These are phyloP conservation scores for Phytopythium ostracodes DNA, from an alignment of 352 stramenopile genomes.

Conservation along the genomic window DNA sequence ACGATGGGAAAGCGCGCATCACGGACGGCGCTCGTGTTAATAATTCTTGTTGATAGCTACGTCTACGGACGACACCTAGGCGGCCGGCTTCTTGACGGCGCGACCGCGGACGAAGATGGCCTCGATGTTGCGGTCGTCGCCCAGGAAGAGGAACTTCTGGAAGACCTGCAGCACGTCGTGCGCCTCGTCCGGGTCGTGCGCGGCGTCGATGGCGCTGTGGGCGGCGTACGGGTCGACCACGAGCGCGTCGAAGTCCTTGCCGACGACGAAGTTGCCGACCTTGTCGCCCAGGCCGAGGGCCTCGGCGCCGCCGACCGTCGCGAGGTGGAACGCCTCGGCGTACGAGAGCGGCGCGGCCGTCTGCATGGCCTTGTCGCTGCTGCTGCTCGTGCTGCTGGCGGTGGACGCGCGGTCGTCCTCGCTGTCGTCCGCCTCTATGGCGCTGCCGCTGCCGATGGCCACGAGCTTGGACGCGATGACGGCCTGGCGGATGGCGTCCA, in stretches of 20 bases:
- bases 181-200: conserved; percentile 36
- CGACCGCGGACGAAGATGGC: conserved; percentile 79
- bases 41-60: no score
- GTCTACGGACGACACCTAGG: background rate
- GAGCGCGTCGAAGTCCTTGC: conserved; percentile 91
- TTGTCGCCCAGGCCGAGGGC: conserved; percentile 70
- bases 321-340: conserved; percentile 88
- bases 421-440: conserved; percentile 24
- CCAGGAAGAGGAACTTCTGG: conserved; percentile 90
- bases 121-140: conserved; percentile 89
- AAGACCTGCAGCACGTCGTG: conserved; percentile 68
- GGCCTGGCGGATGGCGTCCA: conserved; percentile 88
- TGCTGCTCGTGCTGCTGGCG: conserved; percentile 1
- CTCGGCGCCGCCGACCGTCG: conserved; percentile 85
- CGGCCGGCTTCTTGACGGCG: conserved; percentile 35
- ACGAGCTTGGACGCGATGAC: conserved; percentile 89
- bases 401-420: conserved; percentile 10
- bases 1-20: no score
- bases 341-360: conserved; percentile 39
- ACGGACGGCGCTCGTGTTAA: no score
- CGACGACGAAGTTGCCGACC: conserved; percentile 86
- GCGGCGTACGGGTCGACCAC: conserved; percentile 63
- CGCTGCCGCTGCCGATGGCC: conserved; percentile 59
- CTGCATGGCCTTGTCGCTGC: background rate
- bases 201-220: conserved; percentile 66